A percentile compares a stretch with the other conserved stretches of the same genome.
phyloP scores from a whole-genome alignment of 2,329 filamentous ascomycete genomes.

The Drechmeria coniospora region DNA sequence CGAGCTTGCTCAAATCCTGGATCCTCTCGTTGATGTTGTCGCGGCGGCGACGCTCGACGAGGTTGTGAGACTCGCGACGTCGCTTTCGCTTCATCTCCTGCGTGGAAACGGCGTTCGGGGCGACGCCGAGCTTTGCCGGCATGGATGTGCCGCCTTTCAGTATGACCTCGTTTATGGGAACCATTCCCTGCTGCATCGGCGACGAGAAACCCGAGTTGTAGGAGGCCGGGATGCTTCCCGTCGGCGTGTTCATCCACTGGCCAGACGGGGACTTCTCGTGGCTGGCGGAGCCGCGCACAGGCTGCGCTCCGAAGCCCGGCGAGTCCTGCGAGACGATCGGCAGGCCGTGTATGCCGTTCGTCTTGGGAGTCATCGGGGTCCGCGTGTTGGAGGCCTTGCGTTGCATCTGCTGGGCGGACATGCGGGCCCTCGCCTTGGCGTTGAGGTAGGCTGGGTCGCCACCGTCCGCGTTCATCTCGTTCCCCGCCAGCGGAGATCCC shows the following conservation, averaged over 20 bases:
- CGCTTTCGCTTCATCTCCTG: conserved; percentile 90
- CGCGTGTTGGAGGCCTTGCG: conserved; percentile 60
- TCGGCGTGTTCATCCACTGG: conserved; percentile 80
- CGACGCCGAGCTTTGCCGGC: conserved; percentile 64
- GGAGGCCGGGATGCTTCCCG: conserved; percentile 64
- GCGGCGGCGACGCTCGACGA: conserved; percentile 83
- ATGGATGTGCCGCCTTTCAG: conserved; percentile 79
- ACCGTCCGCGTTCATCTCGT: conserved; percentile 33
- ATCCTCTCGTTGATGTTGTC: conserved; percentile 99
- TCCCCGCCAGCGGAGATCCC: conserved; percentile 23
- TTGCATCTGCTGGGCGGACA: conserved; percentile 45
- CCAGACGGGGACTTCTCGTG: conserved; percentile 77
- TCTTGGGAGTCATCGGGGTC: conserved; percentile 76
- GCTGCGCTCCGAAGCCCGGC: conserved; percentile 57
- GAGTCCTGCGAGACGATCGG: conserved; percentile 54
- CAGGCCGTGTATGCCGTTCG: conserved; percentile 57
- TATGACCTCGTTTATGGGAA: conserved; percentile 78
- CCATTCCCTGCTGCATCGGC: conserved; percentile 52
- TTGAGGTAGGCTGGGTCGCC: conserved; percentile 44
- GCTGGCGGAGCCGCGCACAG: conserved; percentile 54
- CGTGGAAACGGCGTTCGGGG: conserved; percentile 45
- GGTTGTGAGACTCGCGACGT: conserved; percentile 85
- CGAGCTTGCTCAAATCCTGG: conserved; percentile 85
- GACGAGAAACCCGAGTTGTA: conserved; percentile 82
- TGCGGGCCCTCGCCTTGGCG: conserved; percentile 41